Evolutionary conservation across 345 rosid genomes (phyloP), one percentile per base, ranked within the genome.

Genomic region (Eucalyptus melliodora): DNA sequence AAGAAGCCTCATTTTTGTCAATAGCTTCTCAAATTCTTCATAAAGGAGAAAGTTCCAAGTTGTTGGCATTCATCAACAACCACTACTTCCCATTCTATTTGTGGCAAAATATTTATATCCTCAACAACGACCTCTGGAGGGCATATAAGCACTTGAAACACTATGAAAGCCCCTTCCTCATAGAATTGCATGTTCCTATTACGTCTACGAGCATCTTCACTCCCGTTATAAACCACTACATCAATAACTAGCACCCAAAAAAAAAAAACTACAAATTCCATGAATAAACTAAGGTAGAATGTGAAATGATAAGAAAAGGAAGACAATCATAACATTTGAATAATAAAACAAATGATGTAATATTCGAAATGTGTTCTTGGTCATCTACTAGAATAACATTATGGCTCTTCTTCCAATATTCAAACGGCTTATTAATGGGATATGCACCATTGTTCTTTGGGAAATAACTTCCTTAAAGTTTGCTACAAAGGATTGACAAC

Each of bases 121-220:
- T 95, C 94, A 6, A 89, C 87, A 51, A 93, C 27, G 90, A 90
- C 89, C 87, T 94, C 95, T 49, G 90, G 93, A 16, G 94, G 87
- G 40, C 94, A 93, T 90, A 93, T 65, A 37, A 95, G 94, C 40
- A 90, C 92, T 87, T 95, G 95, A 91, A 94, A 93, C 94, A 93
- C 92, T 86, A 93, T 49, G 53, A 88, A 87, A 82, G 93, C 93
- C 56, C 91, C 91, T 89, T 90, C 93, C 87, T 81, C 91, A 77
- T 49, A 88, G 65, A 93, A 93, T 91, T 95, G 95, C 91, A 95
- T 50, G 40, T 89, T 89, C 90, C 94, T 90, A 45, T 93, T 92
- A 60, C 47, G 13, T 92, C 88, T 89, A 65, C 93, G 92, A 69
- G 88, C n/a, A 88, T 91, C 92, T 89, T 88, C 90, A 89, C 69